Conservation (phyloP, 106 monocot genomes). For the Gastrodia elata region DNA sequence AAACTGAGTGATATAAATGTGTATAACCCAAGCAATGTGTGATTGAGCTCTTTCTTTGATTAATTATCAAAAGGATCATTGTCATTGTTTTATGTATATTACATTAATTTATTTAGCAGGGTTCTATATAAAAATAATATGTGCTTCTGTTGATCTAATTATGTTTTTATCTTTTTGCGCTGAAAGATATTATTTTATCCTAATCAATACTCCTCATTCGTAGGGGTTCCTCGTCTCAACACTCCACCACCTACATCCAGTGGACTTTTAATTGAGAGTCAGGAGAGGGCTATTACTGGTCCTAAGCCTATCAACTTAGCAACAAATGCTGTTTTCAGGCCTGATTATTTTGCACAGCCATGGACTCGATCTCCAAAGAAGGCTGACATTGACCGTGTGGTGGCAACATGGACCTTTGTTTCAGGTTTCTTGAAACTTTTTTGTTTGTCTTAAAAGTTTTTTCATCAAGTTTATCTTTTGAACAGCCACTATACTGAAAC, state of each 20-base stretch:
- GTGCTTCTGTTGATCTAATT: not conserved
- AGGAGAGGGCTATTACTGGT: constrained; percentile 39
- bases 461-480: not conserved
- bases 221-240: constrained; percentile 88
- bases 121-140: not conserved
- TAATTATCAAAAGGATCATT: not conserved
- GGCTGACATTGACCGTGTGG: constrained; percentile 54
- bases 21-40: too few relatives aligned
- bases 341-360: constrained; percentile 69
- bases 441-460: not conserved
- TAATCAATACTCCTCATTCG: not conserved
- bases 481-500: not conserved
- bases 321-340: constrained; percentile 28
- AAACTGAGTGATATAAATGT: too few relatives aligned
- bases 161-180: not conserved
- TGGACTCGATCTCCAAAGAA: constrained; percentile 97
- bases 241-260: constrained; percentile 80
- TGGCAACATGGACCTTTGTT: constrained; percentile 68
- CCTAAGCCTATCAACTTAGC: constrained; percentile 71
- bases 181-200: not conserved
- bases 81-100: not conserved
- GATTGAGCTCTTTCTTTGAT: too few relatives aligned
- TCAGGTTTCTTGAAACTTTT: constrained; percentile 41
- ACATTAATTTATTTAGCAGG: not conserved
- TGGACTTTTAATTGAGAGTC: constrained; percentile 36